Evolutionary conservation across 2,329 filamentous ascomycete species (phyloP), one percentile per base, ranked within the genome.

Genomic region (Orbilia quercus): DNA sequence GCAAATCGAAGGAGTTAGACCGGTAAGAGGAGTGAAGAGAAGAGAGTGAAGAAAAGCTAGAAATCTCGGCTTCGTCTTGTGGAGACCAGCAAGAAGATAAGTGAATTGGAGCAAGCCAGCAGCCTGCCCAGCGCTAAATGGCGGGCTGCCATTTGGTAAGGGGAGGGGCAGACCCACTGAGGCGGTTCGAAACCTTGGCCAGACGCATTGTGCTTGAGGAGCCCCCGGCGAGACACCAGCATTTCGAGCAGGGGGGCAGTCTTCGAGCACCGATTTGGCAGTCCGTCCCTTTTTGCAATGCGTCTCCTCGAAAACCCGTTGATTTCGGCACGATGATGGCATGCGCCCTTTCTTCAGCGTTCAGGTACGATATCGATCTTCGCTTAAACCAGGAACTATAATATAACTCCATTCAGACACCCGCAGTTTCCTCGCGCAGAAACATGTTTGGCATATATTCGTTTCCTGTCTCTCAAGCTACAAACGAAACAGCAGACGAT

Each of bases 1-100:
- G 63, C 63, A 67, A 53, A 34, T 67, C 53, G 45, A 67, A 53
- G 51, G 53, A 57, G 40, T 50, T 57, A 76, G 76, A 77, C 79
- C 16, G 63, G 78, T 78, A 74, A 55, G 75, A 54, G 67, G 72
- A 5, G 28, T 75, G 78, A 75, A 77, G 64, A 76, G 45, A 69
- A 76, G 47, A 66, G 71, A 71, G 54, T 58, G 53, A 72, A 53
- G 51, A 57, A 47, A 60, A 40, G 23, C 51, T 25, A 36, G 58
- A 45, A 44, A 57, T 48, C 58, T 71, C 47, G 50, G 28, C 34
- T 50, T 36, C 48, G n/a, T 40, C 45, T n/a, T 65, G 69, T 65
- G 69, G 69, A 73, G 69, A 73, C 69, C n/a, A n/a, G 60, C 60
- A 50, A 36, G 44, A 73, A 66, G 69, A 73, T 73, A 73, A 73